Percentiles rank a stretch among this genome's conserved stretches.
These are phyloP conservation scores for Cladosporium halotolerans DNA, from an alignment of 2,329 filamentous ascomycete species.

Conservation along the genomic window DNA sequence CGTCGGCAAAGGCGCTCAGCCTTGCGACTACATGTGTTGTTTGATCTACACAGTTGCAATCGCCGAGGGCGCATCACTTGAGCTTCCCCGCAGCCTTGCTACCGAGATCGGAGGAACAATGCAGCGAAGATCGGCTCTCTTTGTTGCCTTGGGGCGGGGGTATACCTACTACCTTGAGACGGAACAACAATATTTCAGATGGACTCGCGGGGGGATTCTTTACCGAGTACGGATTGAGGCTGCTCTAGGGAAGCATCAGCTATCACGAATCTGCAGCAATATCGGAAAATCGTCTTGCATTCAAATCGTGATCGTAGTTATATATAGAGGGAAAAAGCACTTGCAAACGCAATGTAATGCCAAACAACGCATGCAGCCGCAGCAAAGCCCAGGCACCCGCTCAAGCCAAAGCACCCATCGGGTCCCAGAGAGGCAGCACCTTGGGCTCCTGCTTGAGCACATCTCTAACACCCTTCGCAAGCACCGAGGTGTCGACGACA, in stretches of 20 bases:
- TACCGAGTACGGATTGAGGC: no score
- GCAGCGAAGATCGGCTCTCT: background rate
- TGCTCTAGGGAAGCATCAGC: no score
- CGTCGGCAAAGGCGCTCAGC: no score
- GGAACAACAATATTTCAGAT: background rate
- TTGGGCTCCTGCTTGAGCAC: constrained; percentile 65
- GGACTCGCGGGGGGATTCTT: no score
- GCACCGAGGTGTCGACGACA: constrained; percentile 64
- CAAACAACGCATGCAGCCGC: background rate
- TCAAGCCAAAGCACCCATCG: constrained; percentile 35
- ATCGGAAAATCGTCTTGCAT: background rate
- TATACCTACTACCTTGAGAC: background rate
- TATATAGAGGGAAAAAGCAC: background rate
- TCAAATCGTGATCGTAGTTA: background rate
- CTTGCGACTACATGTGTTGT: background rate
- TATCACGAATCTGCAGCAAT: no score
- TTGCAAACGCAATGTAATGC: background rate
- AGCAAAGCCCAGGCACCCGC: background rate
- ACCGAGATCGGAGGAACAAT: constrained; percentile 7
- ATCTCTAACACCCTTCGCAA: constrained; percentile 58
- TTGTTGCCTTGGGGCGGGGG: background rate
- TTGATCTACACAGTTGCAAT: background rate
- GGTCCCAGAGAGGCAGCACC: constrained; percentile 53
- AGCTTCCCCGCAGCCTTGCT: constrained; percentile 8
- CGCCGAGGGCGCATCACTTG: background rate